Base-by-base conservation (phyloP, 140 eudicot genomes). In the Cichorium intybus region DNA sequence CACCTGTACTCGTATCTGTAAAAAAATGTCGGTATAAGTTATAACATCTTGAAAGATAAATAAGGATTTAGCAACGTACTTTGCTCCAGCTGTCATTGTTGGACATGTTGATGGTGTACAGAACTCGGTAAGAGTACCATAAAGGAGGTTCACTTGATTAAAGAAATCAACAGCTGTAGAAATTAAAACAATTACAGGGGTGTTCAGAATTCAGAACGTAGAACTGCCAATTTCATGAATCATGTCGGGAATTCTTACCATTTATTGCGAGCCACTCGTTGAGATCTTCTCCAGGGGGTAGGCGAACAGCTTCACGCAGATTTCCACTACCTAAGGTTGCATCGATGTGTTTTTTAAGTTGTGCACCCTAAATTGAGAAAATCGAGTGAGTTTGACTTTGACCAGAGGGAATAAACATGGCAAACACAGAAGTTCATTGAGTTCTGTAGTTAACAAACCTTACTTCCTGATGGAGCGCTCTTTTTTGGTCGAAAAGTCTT, bases 211-310 rank as follows among this genome's bases (percentile, higher is more conserved):
- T 45, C 5, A 54, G 12, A 53, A 27, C 56, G 14, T 20, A 14
- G 22, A 53, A 52, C 11, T 52, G 56, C 27, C 22, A 68, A 47
- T 39, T 22, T 31, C 5, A 56, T 10, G 24, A 45, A 53, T 26
- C 31, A 29, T n/a, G 48, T 10, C 6, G 27, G 26, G 24, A 52
- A 21, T 69, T 45, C 69, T 60, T 63, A 85, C 88, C 85, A 75
- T 85, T 81, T 5, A 85, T 76, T 15, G 93, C 93, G 24, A 85
- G 77, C 88, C 88, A 85, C 29, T 85, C 93, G 11, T 85, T 81
- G 21, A 85, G 77, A 73, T 85, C 93, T 71, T 85, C 93, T 57
- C 93, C 93, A 62, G 86, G 85, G 43, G 93, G 93, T 31, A 85
- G 73, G 29, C 85, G 85, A 45, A 85, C 93, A 21, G 86, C 93